Evolutionary conservation across 352 stramenopile genomes (phyloP).

Genomic region (Globisporangium solare): DNA sequence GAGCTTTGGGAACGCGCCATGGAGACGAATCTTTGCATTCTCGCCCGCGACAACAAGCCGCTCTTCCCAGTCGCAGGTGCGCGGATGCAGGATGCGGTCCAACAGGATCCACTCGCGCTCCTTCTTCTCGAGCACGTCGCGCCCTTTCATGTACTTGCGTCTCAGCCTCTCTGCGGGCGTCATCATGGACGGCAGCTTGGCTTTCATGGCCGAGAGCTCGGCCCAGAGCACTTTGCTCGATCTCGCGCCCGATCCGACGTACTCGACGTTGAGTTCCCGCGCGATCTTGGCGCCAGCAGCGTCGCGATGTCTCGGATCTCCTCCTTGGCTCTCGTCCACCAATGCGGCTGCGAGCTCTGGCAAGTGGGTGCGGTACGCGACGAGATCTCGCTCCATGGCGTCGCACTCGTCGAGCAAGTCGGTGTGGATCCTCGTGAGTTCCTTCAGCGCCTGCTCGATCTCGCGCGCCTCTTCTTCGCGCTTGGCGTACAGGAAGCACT

Average conservation of each 20-base stretch:
- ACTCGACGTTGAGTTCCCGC: constrained; percentile 57
- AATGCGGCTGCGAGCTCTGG: constrained; percentile 46
- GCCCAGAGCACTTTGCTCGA: constrained; percentile 65
- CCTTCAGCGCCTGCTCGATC: constrained; percentile 53
- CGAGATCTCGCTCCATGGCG: constrained; percentile 50
- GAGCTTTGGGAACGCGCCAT: constrained; percentile 42
- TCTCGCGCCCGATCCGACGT: constrained; percentile 39
- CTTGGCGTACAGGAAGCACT: constrained; percentile 66
- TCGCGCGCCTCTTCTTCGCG: constrained; percentile 69
- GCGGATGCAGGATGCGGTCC: constrained; percentile 61
- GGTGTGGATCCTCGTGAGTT: constrained; percentile 65
- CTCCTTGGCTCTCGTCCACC: constrained; percentile 17
- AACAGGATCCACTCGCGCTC: constrained; percentile 77
- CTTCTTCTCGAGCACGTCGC: constrained; percentile 55
- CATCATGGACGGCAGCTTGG: constrained; percentile 75
- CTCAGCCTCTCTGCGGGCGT: constrained; percentile 61
- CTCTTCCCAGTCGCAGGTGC: constrained; percentile 68
- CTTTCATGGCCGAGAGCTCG: constrained; percentile 68
- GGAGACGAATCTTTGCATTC: constrained; percentile 28
- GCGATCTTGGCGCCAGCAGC: constrained; percentile 47
- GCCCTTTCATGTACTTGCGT: constrained; percentile 78
- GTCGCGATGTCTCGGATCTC: constrained; percentile 19
- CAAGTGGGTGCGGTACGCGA: constrained; percentile 44
- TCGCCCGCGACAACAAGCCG: constrained; percentile 16
- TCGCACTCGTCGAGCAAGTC: constrained; percentile 58